Conservation (phyloP, 2,329 filamentous ascomycete genomes). For the Scedosporium dehoogii region DNA sequence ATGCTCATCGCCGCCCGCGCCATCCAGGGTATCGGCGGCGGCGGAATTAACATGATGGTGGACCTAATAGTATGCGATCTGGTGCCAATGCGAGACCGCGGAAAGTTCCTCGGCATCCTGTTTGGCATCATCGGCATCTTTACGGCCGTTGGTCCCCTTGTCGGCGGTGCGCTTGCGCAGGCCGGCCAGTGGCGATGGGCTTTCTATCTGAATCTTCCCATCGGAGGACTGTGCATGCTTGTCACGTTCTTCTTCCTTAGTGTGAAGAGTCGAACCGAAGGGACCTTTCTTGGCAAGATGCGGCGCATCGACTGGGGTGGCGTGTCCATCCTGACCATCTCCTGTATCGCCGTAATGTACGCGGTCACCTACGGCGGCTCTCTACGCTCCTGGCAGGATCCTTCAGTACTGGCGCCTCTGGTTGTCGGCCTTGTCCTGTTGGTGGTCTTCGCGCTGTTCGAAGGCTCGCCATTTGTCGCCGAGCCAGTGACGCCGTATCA, state of each 20-base stretch:
- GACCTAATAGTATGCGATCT: slow-evolving; percentile 13
- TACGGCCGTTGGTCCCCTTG: slow-evolving; percentile 15
- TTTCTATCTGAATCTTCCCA: slow-evolving; percentile 25
- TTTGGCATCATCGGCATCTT: slow-evolving; percentile 32
- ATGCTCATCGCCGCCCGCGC: slow-evolving; percentile 38
- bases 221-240: slow-evolving; percentile 20
- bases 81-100: slow-evolving; percentile 28
- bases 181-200: slow-evolving; percentile 24
- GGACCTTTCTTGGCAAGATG: slow-evolving; percentile 26
- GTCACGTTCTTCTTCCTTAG: slow-evolving; percentile 16
- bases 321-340: slow-evolving; percentile 18
- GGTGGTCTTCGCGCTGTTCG: slow-evolving; percentile 24
- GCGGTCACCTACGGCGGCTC: slow-evolving; percentile 10
- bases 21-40: slow-evolving; percentile 33
- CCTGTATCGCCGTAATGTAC: slow-evolving; percentile 15
- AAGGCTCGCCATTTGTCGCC: slow-evolving; percentile 15
- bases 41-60: slow-evolving; percentile 23
- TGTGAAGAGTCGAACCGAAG: slow-evolving; percentile 22
- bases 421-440: slow-evolving; percentile 26
- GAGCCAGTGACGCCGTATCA: slow-evolving; percentile 30
- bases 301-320: slow-evolving; percentile 22
- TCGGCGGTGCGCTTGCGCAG: slow-evolving; percentile 18
- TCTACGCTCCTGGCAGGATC: slow-evolving; percentile 5
- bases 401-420: slow-evolving; percentile 18
- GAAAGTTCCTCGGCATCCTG: slow-evolving; percentile 18